Percentiles rank a stretch among this genome's conserved stretches.
Evolutionary conservation across 495 filamentous ascomycete genomes (phyloP).

Genomic region (Daldinia concentrica): DNA sequence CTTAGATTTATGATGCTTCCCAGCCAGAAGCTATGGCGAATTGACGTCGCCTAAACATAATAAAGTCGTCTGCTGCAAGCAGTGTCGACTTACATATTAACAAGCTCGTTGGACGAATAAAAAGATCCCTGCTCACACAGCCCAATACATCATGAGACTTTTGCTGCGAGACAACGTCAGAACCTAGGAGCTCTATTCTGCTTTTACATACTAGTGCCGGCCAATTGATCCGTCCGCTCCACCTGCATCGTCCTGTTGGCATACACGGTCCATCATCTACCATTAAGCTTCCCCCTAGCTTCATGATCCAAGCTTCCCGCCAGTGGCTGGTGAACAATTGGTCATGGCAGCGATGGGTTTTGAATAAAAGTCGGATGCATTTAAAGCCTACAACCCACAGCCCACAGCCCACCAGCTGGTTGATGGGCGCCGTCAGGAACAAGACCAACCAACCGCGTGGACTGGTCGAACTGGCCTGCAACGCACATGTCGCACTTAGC

Average conservation of each 20-base stretch:
- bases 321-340: slow-evolving; percentile 16
- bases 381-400: not conserved
- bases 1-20: slow-evolving; percentile 1
- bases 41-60: slow-evolving; percentile 14
- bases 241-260: slow-evolving; percentile 40
- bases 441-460: slow-evolving; percentile 39
- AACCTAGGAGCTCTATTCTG: slow-evolving; percentile 38
- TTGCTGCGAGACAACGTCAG: slow-evolving; percentile 45
- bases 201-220: slow-evolving; percentile 37
- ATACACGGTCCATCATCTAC: slow-evolving; percentile 34
- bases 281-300: slow-evolving; percentile 17
- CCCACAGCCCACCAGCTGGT: slow-evolving; percentile 11
- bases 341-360: slow-evolving; percentile 16
- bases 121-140: slow-evolving; percentile 37
- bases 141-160: slow-evolving; percentile 45
- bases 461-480: slow-evolving; percentile 40
- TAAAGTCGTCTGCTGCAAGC: slow-evolving; percentile 19
- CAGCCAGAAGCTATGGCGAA: slow-evolving; percentile 12
- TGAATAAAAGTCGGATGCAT: slow-evolving; percentile 5
- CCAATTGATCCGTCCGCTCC: slow-evolving; percentile 43
- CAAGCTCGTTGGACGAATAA: slow-evolving; percentile 35
- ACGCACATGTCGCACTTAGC: slow-evolving; percentile 45
- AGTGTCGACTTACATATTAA: slow-evolving; percentile 35
- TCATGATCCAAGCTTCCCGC: slow-evolving; percentile 22
- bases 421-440: slow-evolving; percentile 34